Evolutionary conservation across 805 yeast genomes (phyloP), one percentile per base, ranked within the genome.

Genomic region (Teunomyces stri): DNA sequence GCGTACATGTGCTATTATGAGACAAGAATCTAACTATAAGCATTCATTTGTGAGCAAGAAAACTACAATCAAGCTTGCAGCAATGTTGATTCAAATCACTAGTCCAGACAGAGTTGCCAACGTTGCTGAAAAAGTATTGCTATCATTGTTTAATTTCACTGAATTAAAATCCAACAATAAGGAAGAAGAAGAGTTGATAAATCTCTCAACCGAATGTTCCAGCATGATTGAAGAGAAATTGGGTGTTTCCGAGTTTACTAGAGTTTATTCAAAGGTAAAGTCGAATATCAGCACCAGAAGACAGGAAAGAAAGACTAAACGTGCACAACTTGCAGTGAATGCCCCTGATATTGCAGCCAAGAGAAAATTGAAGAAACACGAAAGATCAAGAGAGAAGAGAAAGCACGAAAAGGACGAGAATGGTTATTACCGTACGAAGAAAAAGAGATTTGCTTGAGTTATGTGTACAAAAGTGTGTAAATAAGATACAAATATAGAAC

Each of bases 291-390:
- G 65, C 25, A 70, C 71, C 30, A 80, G 89, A 64, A 79, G 97
- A 58, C 77, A 78, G 49, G 95, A 89, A 42, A 81, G 97, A 66
- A 82, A 76, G 60, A 78, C 87, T 0, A 85, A 84, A 60, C 76
- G 90, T 48, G 86, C 96, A 0, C 84, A 86, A 49, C 68, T 89
- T 61, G 86, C 89, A 2, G 74, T 91, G 9, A 78, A 76, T 16
- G 87, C 85, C 3, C 98, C 98, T 0, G 96, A 86, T 12, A 67
- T 79, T 36, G 84, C 89, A n/a, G 94, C 96, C 1, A 79, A 77
- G 54, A 80, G 87, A 64, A 88, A 86, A 68, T 60, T 88, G 58
- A 84, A 75, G 66, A 88, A 87, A 64, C 95, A 91, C 68, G 81
- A 76, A 33, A 79, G 84, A 56, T 77, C 80, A 25, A 81, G 91